Evolutionary conservation across 768 basidiomycete genomes (phyloP), one percentile per base, ranked within the genome.

Genomic region (Holtermannia corniformis): DNA sequence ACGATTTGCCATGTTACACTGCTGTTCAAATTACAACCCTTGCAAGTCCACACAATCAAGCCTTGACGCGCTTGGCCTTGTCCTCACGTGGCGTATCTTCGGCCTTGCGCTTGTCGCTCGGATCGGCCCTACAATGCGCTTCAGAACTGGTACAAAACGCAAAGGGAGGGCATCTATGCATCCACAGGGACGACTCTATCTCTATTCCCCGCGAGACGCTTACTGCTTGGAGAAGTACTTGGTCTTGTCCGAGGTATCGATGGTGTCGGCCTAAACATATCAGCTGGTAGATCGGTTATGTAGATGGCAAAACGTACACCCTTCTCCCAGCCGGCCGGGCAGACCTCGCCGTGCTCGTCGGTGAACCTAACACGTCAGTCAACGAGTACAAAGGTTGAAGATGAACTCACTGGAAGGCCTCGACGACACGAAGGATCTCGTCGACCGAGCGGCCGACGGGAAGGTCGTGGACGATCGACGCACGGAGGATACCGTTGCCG

Each of bases 391-490:
- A 66, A 87, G 86, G 12, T 81, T 2, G n/a, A 10, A 4, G 41
- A 14, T 82, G 73, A 85, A 89, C n/a, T n/a, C n/a, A n/a, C 67
- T 92, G 89, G 84, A 93, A 91, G 20, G 91, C 91, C 73, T 92
- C 83, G 75, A 95, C 76, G 46, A 95, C 81, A 54, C 91, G 85
- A 49, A 91, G 61, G 1, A 90, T 91, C 76, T 95, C 91, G 32
- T 90, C 89, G 50, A 93, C 90, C 2, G 87, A 90, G 49, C 91
- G 86, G n/a, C 91, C 91, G 46, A 93, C 89, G 13, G 90, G 87
- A 40, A 92, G 79, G 72, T 95, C 91, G 68, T 93, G 93, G 56
- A 93, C 77, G 50, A 59, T 60, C 23, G 50, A 40, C 19, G 61
- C 63, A 27, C 63, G 55, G 51, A 65, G 59, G 47, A 55, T 65